Conservation (phyloP, 352 stramenopile genomes). For the Globisporangium ultimum region DNA sequence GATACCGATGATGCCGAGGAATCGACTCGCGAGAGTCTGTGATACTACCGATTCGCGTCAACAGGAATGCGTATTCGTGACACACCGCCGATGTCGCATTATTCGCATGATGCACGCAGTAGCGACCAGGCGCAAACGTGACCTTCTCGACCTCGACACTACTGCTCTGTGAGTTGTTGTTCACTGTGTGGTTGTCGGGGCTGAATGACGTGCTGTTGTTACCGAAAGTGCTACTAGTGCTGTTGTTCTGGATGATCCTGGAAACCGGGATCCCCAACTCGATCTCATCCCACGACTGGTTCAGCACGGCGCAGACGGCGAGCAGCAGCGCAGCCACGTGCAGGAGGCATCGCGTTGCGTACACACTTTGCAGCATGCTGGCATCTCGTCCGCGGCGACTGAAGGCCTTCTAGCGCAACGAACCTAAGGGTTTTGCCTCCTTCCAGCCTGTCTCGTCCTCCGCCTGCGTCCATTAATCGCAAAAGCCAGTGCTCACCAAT, state of each 20-base stretch:
- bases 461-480: too few relatives aligned
- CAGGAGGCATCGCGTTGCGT: constrained; percentile 11
- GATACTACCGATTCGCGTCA: constrained; percentile 17
- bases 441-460: too few relatives aligned
- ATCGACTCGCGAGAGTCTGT: background rate
- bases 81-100: constrained; percentile 32
- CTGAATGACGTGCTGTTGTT: background rate
- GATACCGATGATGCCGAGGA: constrained; percentile 13
- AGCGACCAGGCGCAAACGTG: constrained; percentile 38
- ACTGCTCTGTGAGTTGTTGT: background rate
- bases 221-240: background rate
- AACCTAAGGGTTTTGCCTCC: too few relatives aligned
- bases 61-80: constrained; percentile 34
- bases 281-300: constrained; percentile 36
- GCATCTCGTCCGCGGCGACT: background rate
- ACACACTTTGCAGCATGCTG: constrained; percentile 12
- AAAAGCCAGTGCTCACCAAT: too few relatives aligned
- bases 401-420: too few relatives aligned
- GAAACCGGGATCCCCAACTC: constrained; percentile 4
- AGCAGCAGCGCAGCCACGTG: constrained; percentile 27
- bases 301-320: constrained; percentile 18
- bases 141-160: constrained; percentile 14
- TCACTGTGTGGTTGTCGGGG: constrained; percentile 5
- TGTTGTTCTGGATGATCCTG: background rate
- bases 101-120: constrained; percentile 33